Evolutionary conservation across 345 rosid genomes (phyloP).

Genomic region (Theobroma cacao): DNA sequence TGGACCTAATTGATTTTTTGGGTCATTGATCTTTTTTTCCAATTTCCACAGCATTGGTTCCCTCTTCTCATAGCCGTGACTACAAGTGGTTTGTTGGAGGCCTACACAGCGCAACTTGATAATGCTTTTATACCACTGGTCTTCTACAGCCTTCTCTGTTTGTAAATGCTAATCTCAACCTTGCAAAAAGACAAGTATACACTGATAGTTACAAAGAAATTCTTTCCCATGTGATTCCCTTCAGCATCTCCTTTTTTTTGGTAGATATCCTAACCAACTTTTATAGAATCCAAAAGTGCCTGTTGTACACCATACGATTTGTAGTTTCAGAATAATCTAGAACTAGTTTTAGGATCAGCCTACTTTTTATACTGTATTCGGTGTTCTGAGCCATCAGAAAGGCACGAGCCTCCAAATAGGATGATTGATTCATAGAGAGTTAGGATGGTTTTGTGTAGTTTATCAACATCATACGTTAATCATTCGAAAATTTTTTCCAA

Average conservation of each 20-base stretch:
- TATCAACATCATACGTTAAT: neutral
- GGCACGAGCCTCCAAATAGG: neutral
- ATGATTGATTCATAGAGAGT: no score
- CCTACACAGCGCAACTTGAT: constrained; percentile 89
- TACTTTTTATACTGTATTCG: neutral
- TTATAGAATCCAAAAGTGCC: neutral
- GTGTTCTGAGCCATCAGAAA: neutral
- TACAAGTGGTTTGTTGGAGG: constrained; percentile 85
- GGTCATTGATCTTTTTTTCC: neutral
- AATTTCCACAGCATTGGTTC: constrained; percentile 75
- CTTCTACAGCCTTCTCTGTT: constrained; percentile 90
- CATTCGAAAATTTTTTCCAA: neutral
- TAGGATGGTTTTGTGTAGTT: neutral
- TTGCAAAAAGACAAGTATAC: neutral
- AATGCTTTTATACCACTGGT: constrained; percentile 93
- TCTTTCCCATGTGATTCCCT: neutral
- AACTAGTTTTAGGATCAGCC: neutral
- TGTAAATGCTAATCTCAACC: constrained; percentile 30
- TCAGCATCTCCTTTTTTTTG: neutral
- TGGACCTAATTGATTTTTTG: neutral
- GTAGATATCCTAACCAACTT: neutral
- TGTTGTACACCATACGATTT: neutral
- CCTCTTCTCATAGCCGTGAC: constrained; percentile 72
- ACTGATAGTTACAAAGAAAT: neutral
- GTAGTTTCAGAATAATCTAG: neutral